These are phyloP conservation scores for Solanum megistacrolobum DNA, from an alignment of 257 asterid species.

Conservation along the genomic window DNA sequence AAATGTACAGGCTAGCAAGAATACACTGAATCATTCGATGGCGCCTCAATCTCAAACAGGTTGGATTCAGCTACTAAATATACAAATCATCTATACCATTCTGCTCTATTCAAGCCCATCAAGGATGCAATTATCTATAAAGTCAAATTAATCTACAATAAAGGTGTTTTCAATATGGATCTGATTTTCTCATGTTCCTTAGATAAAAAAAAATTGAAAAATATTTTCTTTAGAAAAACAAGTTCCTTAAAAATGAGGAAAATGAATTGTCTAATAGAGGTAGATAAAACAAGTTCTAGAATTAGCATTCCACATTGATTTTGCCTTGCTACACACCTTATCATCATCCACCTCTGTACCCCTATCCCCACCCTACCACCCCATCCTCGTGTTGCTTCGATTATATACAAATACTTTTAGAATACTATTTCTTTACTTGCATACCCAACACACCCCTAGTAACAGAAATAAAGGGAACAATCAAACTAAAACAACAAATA, in stretches of 20 bases:
- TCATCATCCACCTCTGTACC: background rate
- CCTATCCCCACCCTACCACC: background rate
- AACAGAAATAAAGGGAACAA: background rate
- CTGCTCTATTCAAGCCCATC: background rate
- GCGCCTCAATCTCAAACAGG: background rate
- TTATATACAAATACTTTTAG: no score
- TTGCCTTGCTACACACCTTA: background rate
- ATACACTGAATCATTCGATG: background rate
- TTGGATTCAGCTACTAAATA: background rate
- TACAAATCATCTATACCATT: background rate
- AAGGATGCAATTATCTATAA: background rate
- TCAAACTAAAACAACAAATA: background rate
- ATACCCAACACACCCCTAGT: background rate
- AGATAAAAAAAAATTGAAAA: no score
- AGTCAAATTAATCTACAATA: background rate
- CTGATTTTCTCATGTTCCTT: background rate
- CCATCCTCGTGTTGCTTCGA: background rate
- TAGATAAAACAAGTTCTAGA: background rate
- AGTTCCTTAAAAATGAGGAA: no score
- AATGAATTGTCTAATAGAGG: no score
- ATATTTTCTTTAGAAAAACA: no score
- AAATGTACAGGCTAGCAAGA: no score
- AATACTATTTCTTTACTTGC: background rate
- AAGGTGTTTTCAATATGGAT: background rate
- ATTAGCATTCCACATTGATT: background rate